These are phyloP conservation scores for Hericium erinaceus DNA, from an alignment of 768 basidiomycete genomes.

Conservation along the genomic window DNA sequence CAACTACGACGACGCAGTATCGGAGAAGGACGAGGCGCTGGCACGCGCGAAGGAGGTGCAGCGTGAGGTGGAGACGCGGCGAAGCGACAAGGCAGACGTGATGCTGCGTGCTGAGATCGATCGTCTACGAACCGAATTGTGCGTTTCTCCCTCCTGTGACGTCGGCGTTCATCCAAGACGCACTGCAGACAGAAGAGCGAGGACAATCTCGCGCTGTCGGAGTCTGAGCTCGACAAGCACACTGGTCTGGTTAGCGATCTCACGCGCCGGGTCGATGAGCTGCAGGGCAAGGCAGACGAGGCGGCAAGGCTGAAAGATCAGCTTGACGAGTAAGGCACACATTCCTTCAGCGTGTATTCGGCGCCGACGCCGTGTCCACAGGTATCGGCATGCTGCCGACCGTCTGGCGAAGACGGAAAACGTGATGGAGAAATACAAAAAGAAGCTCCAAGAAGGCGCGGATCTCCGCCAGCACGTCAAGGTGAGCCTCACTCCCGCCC, in stretches of 20 bases:
- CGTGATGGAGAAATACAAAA: conserved; percentile 98
- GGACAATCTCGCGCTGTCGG: conserved; percentile 77
- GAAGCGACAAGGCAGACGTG: conserved; percentile 62
- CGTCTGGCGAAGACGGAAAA: conserved; percentile 91
- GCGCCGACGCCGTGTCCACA: conserved; percentile 21
- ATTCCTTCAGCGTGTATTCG: background rate
- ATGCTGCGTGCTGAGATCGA: conserved; percentile 77
- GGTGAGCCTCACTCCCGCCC: conserved; percentile 30
- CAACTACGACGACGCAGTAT: conserved; percentile 62
- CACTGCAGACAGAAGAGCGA: conserved; percentile 81
- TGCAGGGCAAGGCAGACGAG: conserved; percentile 70
- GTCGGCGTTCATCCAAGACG: conserved; percentile 17
- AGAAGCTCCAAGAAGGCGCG: conserved; percentile 92
- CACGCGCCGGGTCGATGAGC: conserved; percentile 71
- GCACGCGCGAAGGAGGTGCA: conserved; percentile 50
- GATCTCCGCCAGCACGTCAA: conserved; percentile 83
- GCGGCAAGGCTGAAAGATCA: conserved; percentile 81
- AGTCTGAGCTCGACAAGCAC: conserved; percentile 79
- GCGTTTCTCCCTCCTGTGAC: conserved; percentile 26
- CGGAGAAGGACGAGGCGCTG: conserved; percentile 72
- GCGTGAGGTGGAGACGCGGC: conserved; percentile 52
- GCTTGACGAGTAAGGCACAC: conserved; percentile 72
- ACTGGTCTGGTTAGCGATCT: conserved; percentile 59
- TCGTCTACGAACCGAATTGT: conserved; percentile 75
- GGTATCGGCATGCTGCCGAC: conserved; percentile 88